Evolutionary conservation across 768 basidiomycete species (phyloP), one percentile per base, ranked within the genome.

Genomic region (Termitomyces eurrhizus): DNA sequence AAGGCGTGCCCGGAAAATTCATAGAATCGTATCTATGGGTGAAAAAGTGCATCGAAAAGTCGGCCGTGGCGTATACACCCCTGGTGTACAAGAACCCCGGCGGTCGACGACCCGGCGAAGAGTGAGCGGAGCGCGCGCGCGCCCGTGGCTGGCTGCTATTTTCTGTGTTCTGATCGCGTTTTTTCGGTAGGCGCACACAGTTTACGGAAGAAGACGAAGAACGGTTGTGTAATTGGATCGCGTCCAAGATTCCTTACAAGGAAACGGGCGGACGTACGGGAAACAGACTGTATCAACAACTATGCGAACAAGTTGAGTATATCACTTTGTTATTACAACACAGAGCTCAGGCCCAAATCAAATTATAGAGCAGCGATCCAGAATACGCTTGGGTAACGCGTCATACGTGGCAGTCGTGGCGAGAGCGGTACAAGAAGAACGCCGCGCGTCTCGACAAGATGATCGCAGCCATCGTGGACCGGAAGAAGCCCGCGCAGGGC

Each of bases 351-450:
- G 46, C 37, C 21, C 58, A 29, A 18, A 6, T 14, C 18, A 18
- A 39, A 9, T 64, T 37, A 9, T 64, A 92, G 90, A 77, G 76
- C 52, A 73, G 74, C 53, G 87, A 91, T 62, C 86, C 89, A 2
- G 89, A 90, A 63, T 92, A 84, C 66, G 77, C 81, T 0, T 93
- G 91, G 91, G 92, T 92, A 21, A 79, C 77, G 29, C 85, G 90
- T 16, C 91, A 93, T 69, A 92, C 90, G 2, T 93, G 91, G 91
- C 90, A 92, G 64, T 93, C 91, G 16, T 93, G 91, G 91, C 83
- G 92, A 32, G 91, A 93, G 68, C 80, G 92, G 33, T 93, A 93
- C 76, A 92, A 93, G 77, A 93, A 93, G 73, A 88, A 93, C 62
- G 76, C 89, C 0, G 68, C 74, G 7, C 84, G 90, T 11, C 78